A percentile compares a stretch with the other conserved stretches of the same genome.
phyloP scores from a whole-genome alignment of 192 early-diverging fungal species.

The Entomortierella beljakovae region DNA sequence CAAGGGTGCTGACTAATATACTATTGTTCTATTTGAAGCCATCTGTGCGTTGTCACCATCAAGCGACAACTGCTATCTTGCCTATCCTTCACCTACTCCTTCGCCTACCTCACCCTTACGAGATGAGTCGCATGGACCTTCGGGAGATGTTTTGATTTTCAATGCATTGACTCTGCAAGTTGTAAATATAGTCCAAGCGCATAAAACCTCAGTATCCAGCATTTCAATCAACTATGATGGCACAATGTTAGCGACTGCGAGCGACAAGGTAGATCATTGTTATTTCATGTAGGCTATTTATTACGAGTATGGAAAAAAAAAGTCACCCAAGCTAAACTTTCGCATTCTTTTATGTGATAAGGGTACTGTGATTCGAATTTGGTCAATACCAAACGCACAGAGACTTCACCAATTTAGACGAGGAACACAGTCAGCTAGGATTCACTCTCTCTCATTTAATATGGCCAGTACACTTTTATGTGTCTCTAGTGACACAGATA shows the following conservation, averaged over 20 bases:
- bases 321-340: neutral
- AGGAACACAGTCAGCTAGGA: conserved; percentile 91
- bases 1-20: too few relatives aligned
- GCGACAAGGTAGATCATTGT: conserved; percentile 81
- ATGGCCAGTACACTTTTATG: conserved; percentile 73
- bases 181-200: conserved; percentile 94
- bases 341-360: conserved; percentile 1
- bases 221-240: conserved; percentile 92
- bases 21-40: conserved; percentile 56
- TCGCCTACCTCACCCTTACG: conserved; percentile 67
- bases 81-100: conserved; percentile 87
- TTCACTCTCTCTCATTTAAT: conserved; percentile 94
- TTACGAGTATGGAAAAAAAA: neutral
- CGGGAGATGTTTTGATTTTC: conserved; percentile 92
- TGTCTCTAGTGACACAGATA: conserved; percentile 93
- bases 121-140: conserved; percentile 62
- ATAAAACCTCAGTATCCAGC: conserved; percentile 90
- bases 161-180: conserved; percentile 90
- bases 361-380: conserved; percentile 98
- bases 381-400: conserved; percentile 85
- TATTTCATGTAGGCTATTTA: neutral
- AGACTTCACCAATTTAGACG: conserved; percentile 95
- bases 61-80: conserved; percentile 94
- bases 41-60: conserved; percentile 93
- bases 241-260: conserved; percentile 93